Evolutionary conservation across 169 alveolate genomes (phyloP).

Genomic region (Plasmodium sp.): DNA sequence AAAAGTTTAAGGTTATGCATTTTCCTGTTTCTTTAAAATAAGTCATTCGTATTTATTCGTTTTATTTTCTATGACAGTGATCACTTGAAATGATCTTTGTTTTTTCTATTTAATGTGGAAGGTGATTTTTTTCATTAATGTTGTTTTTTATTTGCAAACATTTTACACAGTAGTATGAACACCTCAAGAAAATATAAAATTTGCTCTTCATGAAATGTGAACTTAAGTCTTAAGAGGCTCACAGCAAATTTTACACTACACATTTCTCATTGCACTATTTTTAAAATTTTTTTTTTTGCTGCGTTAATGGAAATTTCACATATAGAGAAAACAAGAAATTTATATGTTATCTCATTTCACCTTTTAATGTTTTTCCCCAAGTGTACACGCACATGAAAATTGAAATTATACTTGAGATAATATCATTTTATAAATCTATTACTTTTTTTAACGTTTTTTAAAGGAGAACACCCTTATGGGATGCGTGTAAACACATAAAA

Average conservation of each 20-base stretch:
- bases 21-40: background rate
- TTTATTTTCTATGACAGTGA: background rate
- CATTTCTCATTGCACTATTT: background rate
- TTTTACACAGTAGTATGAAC: background rate
- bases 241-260: background rate
- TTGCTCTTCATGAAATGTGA: constrained; percentile 1
- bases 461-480: background rate
- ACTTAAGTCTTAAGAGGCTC: background rate
- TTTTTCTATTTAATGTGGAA: background rate
- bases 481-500: background rate
- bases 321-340: background rate
- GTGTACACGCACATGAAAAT: constrained; percentile 4
- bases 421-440: background rate
- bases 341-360: background rate
- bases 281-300: background rate
- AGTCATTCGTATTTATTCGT: background rate
- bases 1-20: background rate
- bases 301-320: background rate
- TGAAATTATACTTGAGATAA: background rate
- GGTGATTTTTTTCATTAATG: background rate
- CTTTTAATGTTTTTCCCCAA: background rate
- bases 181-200: background rate
- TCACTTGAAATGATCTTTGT: background rate
- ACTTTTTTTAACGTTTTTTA: constrained; percentile 4
- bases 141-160: background rate